A percentile compares a stretch with the other conserved stretches of the same genome.
Conservation (phyloP, 176 grass and related monocot genomes). For the Phoenix dactylifera region DNA sequence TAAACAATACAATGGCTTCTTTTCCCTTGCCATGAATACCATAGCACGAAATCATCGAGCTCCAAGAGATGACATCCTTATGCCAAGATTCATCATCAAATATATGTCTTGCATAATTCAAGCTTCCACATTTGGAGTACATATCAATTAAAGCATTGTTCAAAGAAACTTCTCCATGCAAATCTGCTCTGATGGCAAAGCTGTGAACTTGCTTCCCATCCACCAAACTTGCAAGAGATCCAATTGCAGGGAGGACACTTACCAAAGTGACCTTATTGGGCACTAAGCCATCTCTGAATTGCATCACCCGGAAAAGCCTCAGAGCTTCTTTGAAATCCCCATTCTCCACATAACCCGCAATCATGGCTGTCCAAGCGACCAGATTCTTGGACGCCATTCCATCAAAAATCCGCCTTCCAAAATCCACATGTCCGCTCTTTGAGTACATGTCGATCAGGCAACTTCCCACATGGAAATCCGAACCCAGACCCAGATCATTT, state of each 20-base stretch:
- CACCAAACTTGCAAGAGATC: constrained; percentile 19
- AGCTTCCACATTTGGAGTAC: constrained; percentile 43
- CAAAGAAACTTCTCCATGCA: constrained; percentile 23
- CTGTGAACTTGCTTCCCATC: constrained; percentile 45
- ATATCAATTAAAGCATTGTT: constrained; percentile 62
- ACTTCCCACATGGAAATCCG: constrained; percentile 44
- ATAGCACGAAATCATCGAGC: constrained; percentile 46
- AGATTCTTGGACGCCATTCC: constrained; percentile 33
- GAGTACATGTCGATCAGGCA: constrained; percentile 63
- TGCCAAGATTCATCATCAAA: constrained; percentile 47
- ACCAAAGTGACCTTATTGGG: constrained; percentile 45
- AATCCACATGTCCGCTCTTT: constrained; percentile 7
- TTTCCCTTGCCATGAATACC: constrained; percentile 46
- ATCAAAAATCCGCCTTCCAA: constrained; percentile 26
- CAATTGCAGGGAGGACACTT: constrained; percentile 36
- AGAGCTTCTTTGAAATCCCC: constrained; percentile 26
- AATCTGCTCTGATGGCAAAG: constrained; percentile 24
- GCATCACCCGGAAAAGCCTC: constrained; percentile 41
- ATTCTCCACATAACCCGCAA: constrained; percentile 41
- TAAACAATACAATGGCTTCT: constrained; percentile 45
- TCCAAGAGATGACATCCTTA: constrained; percentile 69
- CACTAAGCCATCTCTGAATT: constrained; percentile 10
- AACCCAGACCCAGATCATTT: constrained; percentile 19
- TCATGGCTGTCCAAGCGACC: constrained; percentile 48
- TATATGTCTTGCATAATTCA: constrained; percentile 36